phyloP scores from a whole-genome alignment of 129 eudicot genomes.

The Flaveria sonorensis region DNA sequence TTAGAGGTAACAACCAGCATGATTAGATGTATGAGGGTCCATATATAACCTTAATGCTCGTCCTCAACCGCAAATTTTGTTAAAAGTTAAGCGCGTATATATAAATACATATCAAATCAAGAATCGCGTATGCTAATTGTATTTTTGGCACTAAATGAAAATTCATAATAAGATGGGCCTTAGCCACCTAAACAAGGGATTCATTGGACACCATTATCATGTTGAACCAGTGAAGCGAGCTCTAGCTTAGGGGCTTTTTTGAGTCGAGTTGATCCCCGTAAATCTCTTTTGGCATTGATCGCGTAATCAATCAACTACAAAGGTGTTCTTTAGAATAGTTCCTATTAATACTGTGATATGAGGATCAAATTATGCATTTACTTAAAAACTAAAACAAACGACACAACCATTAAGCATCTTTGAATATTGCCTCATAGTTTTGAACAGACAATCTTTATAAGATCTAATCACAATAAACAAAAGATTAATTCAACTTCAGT shows the following conservation, averaged over 20 bases:
- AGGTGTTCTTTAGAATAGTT: background rate
- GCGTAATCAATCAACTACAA: background rate
- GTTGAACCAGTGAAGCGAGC: background rate
- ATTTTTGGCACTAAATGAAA: background rate
- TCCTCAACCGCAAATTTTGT: background rate
- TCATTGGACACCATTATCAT: background rate
- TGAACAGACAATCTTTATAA: background rate
- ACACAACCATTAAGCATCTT: background rate
- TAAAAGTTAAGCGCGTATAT: background rate
- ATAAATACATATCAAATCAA: constrained; percentile 12
- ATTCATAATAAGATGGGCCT: background rate
- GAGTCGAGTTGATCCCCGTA: background rate
- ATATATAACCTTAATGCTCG: constrained; percentile 10
- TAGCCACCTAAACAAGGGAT: background rate
- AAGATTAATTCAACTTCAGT: background rate
- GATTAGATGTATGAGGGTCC: constrained; percentile 51
- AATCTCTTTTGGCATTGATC: background rate
- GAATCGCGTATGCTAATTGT: background rate
- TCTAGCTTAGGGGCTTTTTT: background rate
- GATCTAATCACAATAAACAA: background rate
- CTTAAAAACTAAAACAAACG: background rate
- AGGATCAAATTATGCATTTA: background rate
- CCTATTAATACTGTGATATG: background rate
- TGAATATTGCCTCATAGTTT: background rate
- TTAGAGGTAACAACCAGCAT: constrained; percentile 44